Base-by-base conservation (phyloP, 2,329 filamentous ascomycete genomes). In the Penicillium sp. region DNA sequence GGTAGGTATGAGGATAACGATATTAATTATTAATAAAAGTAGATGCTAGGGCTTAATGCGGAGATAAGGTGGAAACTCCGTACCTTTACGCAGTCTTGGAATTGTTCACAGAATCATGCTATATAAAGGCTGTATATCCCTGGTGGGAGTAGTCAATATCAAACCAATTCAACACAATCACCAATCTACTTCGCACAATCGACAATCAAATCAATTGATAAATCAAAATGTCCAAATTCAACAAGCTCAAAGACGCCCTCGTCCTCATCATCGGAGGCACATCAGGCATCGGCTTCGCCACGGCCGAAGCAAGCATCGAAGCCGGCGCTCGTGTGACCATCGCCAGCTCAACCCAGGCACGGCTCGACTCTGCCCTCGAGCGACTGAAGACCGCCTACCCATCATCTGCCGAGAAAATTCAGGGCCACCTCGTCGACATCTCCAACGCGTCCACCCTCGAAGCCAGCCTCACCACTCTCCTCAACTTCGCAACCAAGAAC, bases 251-350 rank as follows among this genome's bases (percentile, higher is more conserved):
- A 20, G 68, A 66, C 62, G 66, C 71, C 35, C 75, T 74, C 30
- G 68, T 83, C 55, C 73, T 83, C 54, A 67, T 83, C 61, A 70
- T 83, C 24, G 81, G 81, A 24, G 80, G 79, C 42, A 78, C 77
- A 47, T 73, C 74, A 47, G 81, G 81, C 57, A 77, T 83, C 43
- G 81, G 81, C 40, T 82, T 75, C 64, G 70, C 67, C 58, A 75
- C 79, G 8, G 81, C 81, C 55, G 77, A 81, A 74, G 78, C 77
- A 5, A 68, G 69, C 43, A 63, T 83, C 52, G 79, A 82, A 59
- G 68, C 77, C 61, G 79, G 77, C 60, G 76, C 76, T 52, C 66
- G 67, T 35, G 73, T 83, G 30, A 75, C 74, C 38, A 73, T 83
- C 61, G 74, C 79, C 11, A 79, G 77, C 1, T 82, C 78, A 59